Base-by-base conservation (phyloP, 768 basidiomycete genomes). In the Psilocybe azurescens region DNA sequence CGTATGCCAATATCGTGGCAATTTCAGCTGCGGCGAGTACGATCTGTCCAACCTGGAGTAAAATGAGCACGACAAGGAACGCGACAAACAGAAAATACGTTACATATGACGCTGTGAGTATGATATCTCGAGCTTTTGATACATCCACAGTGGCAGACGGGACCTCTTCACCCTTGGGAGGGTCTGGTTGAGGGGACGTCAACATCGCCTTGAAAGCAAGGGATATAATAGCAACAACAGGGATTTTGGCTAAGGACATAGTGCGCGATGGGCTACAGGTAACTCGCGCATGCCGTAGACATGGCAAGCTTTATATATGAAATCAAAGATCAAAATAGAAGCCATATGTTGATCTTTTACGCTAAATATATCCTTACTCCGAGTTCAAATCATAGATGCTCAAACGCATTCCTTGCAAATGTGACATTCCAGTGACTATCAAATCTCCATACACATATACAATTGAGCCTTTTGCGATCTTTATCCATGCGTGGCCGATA, bases 191-290 rank as follows among this genome's bases (percentile, higher is more conserved):
- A 3, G 56, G 56, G 13, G 56, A 32, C 3, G 56, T 58, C 30
- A 49, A 33, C 30, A 33, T 38, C 47, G 24, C 32, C 30, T 47
- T 49, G 47, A 49, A 58, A 18, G 47, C 47, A 46, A 29, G 38
- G 10, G 30, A 11, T n/a, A 50, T 3, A 20, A 32, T 29, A 4
- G 38, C 28, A 47, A 50, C 16, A 7, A 58, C 7, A 13, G 56
- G 56, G 4, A 58, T 50, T n/a, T 58, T 58, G 2, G 47, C 47
- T 16, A 58, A 18, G 20, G 56, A 58, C 56, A 58, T 58, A 4
- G 29, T 47, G 29, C 18, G 13, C 3, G 33, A 29, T 53, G 14
- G 52, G 32, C 18, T 39, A 8, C 14, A 39, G 52, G 29, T 32
- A 6, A 53, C 28, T 18, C 29, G 30, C n/a, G 10, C 11, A 7